Evolutionary conservation across 192 early-diverging fungal genomes (phyloP).

Genomic region (Backusella morwellensis): DNA sequence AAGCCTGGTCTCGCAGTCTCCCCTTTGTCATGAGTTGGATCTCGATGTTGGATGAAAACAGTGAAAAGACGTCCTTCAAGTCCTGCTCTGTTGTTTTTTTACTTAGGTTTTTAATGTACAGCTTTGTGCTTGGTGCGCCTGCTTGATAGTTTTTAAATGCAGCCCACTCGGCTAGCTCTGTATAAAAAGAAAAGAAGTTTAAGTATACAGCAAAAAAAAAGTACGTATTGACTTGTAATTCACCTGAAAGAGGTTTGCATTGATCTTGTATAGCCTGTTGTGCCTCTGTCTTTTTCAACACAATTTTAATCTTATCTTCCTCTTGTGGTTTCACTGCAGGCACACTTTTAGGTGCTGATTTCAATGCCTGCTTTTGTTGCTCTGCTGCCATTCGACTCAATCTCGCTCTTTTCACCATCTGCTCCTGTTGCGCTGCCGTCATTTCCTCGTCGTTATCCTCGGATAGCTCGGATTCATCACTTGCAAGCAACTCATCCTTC

Average conservation of each 20-base stretch:
- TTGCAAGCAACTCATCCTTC: conserved; percentile 47
- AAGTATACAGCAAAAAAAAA: no score
- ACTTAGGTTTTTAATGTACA: conserved; percentile 48
- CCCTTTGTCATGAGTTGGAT: conserved; percentile 43
- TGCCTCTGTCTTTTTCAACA: background rate
- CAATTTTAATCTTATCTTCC: background rate
- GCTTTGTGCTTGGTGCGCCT: conserved; percentile 32
- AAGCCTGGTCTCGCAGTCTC: conserved; percentile 45
- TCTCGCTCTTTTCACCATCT: background rate
- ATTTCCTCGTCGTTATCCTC: conserved; percentile 20
- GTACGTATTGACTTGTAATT: no score
- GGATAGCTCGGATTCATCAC: conserved; percentile 50
- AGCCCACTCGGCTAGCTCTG: conserved; percentile 40
- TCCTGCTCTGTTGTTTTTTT: conserved; percentile 38
- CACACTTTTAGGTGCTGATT: background rate
- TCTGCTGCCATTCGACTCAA: background rate
- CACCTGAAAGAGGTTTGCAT: conserved; percentile 15
- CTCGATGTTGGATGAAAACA: conserved; percentile 18
- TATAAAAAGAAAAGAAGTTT: no score
- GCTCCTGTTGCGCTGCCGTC: background rate
- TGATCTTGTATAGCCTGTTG: conserved; percentile 18
- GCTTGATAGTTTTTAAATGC: conserved; percentile 40
- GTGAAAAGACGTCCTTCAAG: conserved; percentile 28
- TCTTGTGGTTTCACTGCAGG: background rate
- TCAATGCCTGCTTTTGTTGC: conserved; percentile 17